These are phyloP conservation scores for Trichophyton benhamiae DNA, from an alignment of 2,329 filamentous ascomycete species.

Conservation along the genomic window DNA sequence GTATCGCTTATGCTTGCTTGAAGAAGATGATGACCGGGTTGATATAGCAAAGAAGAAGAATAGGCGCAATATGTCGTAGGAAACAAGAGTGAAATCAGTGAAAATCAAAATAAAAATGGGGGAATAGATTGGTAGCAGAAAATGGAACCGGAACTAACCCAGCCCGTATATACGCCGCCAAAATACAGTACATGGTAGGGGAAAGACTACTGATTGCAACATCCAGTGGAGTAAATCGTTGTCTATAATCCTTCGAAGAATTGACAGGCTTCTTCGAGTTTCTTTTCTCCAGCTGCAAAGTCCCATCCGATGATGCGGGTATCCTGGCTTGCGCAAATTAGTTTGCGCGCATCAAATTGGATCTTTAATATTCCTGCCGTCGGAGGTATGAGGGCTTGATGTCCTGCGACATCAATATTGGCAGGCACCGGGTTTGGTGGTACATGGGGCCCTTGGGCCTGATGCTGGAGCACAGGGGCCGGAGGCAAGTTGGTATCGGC, in stretches of 20 bases:
- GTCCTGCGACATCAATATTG: neutral
- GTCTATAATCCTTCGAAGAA: constrained; percentile 52
- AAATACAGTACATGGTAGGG: neutral
- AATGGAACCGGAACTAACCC: no score
- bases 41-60: neutral
- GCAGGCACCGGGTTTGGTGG: neutral
- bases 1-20: neutral
- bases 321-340: constrained; percentile 90
- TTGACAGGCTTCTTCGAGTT: constrained; percentile 62
- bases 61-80: neutral
- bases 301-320: constrained; percentile 93
- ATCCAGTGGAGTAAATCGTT: neutral
- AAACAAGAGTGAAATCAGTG: no score
- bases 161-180: no score
- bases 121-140: no score
- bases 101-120: no score
- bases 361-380: constrained; percentile 72
- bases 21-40: neutral
- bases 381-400: neutral
- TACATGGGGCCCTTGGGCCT: neutral
- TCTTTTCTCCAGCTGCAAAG: constrained; percentile 75
- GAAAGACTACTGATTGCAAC: neutral
- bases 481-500: neutral
- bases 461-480: neutral
- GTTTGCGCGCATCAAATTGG: constrained; percentile 85